Base-by-base conservation (phyloP, 163 green algal species). In the Coccomyxa subellipsoidea region DNA sequence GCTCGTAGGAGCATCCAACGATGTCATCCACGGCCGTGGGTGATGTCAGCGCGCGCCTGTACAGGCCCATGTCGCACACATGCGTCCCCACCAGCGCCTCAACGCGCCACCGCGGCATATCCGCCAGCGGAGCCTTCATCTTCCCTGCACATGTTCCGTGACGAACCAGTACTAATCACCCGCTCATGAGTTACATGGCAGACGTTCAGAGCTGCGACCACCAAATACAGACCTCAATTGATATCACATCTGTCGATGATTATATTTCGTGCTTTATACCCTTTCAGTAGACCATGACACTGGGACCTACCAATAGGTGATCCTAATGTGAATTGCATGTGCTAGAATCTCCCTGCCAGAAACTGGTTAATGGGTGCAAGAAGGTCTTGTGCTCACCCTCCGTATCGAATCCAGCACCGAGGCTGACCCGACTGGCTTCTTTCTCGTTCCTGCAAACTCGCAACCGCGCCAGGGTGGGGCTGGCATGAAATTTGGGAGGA, bases 1-100 rank as follows among this genome's bases (percentile, higher is more conserved):
- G 79, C 80, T 88, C 85, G 23, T 84, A 89, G 25, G 36, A 53
- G 31, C 29, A 12, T 29, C 2, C 31, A 8, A 59, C 32, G 37
- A 4, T 40, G 36, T 78, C 36, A 4, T 38, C 27, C 31, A 78
- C 72, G 1, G 72, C 72, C 36, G 31, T 53, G 29, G 37, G 36
- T n/a, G 36, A 12, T 78, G 72, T 78, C 7, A 78, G 72, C 36
- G 72, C 72, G 2, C 36, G 36, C 36, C 72, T 47, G 10, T 78
- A 78, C 72, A 78, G 37, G 72, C 37, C 9, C 36, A 53, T 47
- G 72, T 78, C 72, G 10, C 31, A n/a, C 2, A 78, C 72, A 40
- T 32, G n/a, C 27, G 36, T 53, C 2, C 72, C 36, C 10, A 78
- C 72, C 72, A 78, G 72, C 31, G 72, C 31, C 37, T 78, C 72